phyloP scores from a whole-genome alignment of 202 grass and related monocot genomes.

The Zizania palustris region DNA sequence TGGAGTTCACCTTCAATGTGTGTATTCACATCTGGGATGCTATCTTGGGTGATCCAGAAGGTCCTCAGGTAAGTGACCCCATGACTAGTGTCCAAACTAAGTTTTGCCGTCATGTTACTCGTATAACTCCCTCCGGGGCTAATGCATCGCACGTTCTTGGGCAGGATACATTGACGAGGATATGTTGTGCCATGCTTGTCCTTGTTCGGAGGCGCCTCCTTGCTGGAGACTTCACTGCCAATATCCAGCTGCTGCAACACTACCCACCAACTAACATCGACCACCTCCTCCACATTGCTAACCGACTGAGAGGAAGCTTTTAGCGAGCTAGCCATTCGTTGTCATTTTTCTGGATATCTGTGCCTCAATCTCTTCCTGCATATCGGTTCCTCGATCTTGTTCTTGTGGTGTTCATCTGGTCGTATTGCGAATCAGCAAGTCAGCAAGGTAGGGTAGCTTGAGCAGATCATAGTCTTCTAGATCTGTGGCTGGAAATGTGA shows the following conservation, averaged over 20 bases:
- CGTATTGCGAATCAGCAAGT: not conserved
- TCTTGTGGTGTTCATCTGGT: not conserved
- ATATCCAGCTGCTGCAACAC: slow-evolving; percentile 88
- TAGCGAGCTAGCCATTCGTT: slow-evolving; percentile 38
- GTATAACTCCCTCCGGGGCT: not conserved
- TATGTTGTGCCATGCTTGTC: slow-evolving; percentile 94
- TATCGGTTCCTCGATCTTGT: slow-evolving; percentile 35
- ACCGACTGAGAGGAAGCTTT: slow-evolving; percentile 58
- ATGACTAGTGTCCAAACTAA: not conserved
- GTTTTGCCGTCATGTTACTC: not conserved
- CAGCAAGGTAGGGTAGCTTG: slow-evolving; percentile 2
- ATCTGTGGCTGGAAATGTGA: not conserved
- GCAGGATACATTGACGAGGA: slow-evolving; percentile 82
- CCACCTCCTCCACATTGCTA: slow-evolving; percentile 75
- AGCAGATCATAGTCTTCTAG: slow-evolving; percentile 4
- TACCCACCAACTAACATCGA: slow-evolving; percentile 76
- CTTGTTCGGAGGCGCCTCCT: slow-evolving; percentile 67
- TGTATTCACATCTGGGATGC: slow-evolving; percentile 89
- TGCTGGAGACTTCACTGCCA: slow-evolving; percentile 77
- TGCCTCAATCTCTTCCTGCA: not conserved
- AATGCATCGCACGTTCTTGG: slow-evolving; percentile 33
- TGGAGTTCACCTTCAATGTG: slow-evolving; percentile 79
- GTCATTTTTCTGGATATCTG: not conserved
- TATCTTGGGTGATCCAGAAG: slow-evolving; percentile 78
- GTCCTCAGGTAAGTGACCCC: slow-evolving; percentile 55